Conservation (phyloP, 306 rosid genomes). For the Myrica gale region DNA sequence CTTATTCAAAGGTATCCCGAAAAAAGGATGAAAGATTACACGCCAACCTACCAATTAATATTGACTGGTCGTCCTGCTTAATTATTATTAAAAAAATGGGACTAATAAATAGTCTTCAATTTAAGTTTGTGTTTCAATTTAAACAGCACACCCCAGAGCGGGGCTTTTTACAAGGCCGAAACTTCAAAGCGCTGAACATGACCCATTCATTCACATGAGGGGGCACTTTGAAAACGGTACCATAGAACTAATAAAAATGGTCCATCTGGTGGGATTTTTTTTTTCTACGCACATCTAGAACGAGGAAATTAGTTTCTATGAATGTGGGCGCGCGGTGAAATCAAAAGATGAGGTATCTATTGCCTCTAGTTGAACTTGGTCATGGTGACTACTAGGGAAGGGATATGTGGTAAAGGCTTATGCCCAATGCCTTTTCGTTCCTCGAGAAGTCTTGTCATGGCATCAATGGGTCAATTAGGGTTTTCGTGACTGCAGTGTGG, state of each 20-base stretch:
- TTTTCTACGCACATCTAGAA: too few relatives aligned
- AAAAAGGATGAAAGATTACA: too few relatives aligned
- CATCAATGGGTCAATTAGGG: conserved; percentile 24
- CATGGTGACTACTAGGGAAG: conserved; percentile 48
- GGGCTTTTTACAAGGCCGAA: background rate
- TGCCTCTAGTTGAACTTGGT: too few relatives aligned
- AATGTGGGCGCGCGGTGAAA: background rate
- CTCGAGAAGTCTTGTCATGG: conserved; percentile 15
- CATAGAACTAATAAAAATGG: background rate
- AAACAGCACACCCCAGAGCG: too few relatives aligned
- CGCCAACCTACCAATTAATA: too few relatives aligned
- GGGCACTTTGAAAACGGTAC: background rate
- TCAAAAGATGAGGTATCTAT: conserved; percentile 25
- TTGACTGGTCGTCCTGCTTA: too few relatives aligned
- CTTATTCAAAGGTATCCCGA: too few relatives aligned
- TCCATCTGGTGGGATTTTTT: too few relatives aligned
- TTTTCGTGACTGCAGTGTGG: background rate
- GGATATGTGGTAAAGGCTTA: conserved; percentile 46
- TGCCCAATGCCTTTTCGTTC: background rate
- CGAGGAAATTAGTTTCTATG: background rate
- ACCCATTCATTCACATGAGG: conserved; percentile 4
- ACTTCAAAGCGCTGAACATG: background rate
- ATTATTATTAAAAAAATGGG: too few relatives aligned
- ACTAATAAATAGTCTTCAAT: too few relatives aligned
- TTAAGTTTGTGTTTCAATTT: too few relatives aligned